Evolutionary conservation across 768 basidiomycete species (phyloP), one percentile per base, ranked within the genome.

Genomic region (Termitomyces titanicus): DNA sequence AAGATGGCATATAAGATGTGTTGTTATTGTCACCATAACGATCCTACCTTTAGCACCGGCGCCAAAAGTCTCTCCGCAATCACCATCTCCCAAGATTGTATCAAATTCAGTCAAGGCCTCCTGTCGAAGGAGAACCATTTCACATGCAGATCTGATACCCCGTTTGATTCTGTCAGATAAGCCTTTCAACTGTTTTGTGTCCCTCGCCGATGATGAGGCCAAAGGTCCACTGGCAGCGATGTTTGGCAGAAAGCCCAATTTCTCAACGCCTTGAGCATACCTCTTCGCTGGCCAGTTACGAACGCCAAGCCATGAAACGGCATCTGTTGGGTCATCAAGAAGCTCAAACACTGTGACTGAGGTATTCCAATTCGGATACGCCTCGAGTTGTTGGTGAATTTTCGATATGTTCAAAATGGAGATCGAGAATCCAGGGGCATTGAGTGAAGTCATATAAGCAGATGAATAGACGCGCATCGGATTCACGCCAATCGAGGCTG

Each of bases 1-100:
- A 20, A 9, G 13, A n/a, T 39, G 47, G 35, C n/a, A 50, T 3
- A 18, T 20, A 37, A 40, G 39, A 0, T 17, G 11, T 34, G 18
- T 44, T 22, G 8, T 12, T 17, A 10, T 34, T 8, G 5, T 11
- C 7, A 13, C 18, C 6, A 12, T 7, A 15, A 33, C 34, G 5
- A 31, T 42, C 40, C 10, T 47, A 72, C 70, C 72, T 67, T 56
- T 66, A 7, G 75, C 74, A 10, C 84, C 84, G 3, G 76, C 69
- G 9, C 78, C 72, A 56, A 85, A 81, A 7, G 83, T 85, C 37
- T 78, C 69, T 9, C 85, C 83, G 45, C 83, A 84, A 63, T 86
- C 83, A 6, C 84, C 85, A 65, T 86, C 84, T 25, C 85, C 84
- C 8, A 80, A 73, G 25, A 85, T 70, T 9, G 81, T 83, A 64